Evolutionary conservation across 2,329 filamentous ascomycete genomes (phyloP).

Genomic region (Alternaria consortialis): DNA sequence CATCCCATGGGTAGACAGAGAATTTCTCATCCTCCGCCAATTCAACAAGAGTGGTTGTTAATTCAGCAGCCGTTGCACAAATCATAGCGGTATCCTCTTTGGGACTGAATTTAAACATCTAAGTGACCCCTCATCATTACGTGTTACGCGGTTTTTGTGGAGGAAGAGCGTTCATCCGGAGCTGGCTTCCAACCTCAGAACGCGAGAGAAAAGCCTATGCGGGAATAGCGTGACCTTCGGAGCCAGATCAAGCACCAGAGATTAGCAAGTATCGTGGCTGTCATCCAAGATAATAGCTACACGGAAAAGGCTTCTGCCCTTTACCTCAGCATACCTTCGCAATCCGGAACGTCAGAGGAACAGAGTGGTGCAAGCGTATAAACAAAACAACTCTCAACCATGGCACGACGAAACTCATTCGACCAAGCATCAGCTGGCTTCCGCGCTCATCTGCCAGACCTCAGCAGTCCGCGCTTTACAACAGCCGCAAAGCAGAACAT

Average conservation of each 20-base stretch:
- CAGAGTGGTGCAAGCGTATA: not conserved
- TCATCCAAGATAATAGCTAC: not conserved
- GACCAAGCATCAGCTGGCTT: slow-evolving; percentile 53
- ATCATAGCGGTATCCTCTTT: not conserved
- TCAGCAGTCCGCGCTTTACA: slow-evolving; percentile 68
- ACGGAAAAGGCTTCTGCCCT: not conserved
- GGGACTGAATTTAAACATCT: not conserved
- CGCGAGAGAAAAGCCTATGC: not conserved
- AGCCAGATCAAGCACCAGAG: slow-evolving; percentile 13
- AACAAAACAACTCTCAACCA: slow-evolving; percentile 3
- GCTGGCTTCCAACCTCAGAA: not conserved
- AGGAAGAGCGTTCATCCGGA: slow-evolving; percentile 26
- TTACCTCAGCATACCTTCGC: not conserved
- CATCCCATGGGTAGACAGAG: not conserved
- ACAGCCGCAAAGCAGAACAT: slow-evolving; percentile 70
- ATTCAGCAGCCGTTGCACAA: not conserved
- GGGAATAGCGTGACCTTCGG: slow-evolving; percentile 10
- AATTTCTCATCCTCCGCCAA: not conserved
- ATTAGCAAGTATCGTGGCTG: not conserved
- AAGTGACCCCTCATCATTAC: not conserved
- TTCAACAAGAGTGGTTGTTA: not conserved
- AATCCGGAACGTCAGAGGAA: not conserved
- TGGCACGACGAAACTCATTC: slow-evolving; percentile 34
- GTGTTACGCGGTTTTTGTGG: not conserved
- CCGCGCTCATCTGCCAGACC: slow-evolving; percentile 69